These are phyloP conservation scores for Wickerhamomyces strasburgensis DNA, from an alignment of 805 yeast species.

Conservation along the genomic window DNA sequence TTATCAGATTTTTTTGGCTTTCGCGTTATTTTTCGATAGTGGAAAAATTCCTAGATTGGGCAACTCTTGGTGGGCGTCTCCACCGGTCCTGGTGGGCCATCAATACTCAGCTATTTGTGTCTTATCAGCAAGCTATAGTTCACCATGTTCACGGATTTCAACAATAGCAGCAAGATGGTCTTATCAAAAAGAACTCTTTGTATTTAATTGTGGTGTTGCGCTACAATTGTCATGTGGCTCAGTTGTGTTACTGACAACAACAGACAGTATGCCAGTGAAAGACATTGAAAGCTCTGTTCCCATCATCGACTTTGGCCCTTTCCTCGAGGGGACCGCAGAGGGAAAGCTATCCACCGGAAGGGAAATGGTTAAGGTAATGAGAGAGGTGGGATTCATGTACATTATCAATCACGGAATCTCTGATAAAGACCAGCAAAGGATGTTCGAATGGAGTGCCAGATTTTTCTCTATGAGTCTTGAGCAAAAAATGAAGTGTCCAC, in stretches of 20 bases:
- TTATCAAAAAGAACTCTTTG: no score
- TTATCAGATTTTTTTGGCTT: background rate
- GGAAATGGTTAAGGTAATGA: constrained; percentile 24
- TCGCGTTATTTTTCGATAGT: background rate
- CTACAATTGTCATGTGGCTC: no score
- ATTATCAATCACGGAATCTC: constrained; percentile 23
- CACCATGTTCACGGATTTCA: no score
- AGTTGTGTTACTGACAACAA: background rate
- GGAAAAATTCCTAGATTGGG: background rate
- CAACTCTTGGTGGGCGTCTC: background rate
- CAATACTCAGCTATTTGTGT: background rate
- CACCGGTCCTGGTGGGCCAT: background rate
- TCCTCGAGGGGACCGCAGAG: constrained; percentile 22
- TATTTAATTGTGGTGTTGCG: no score
- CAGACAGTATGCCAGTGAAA: background rate
- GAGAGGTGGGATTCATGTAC: constrained; percentile 23
- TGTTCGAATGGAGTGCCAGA: constrained; percentile 21
- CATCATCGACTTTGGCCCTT: constrained; percentile 26
- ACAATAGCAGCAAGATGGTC: no score
- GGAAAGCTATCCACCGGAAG: constrained; percentile 21
- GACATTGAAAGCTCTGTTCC: constrained; percentile 17
- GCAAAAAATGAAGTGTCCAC: constrained; percentile 23
- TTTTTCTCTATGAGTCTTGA: constrained; percentile 15
- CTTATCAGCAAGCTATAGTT: background rate
- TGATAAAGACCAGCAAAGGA: constrained; percentile 10